Evolutionary conservation across 1,284 basidiomycete genomes (phyloP), one percentile per base, ranked within the genome.

Genomic region (Pyrrhoderma noxium): DNA sequence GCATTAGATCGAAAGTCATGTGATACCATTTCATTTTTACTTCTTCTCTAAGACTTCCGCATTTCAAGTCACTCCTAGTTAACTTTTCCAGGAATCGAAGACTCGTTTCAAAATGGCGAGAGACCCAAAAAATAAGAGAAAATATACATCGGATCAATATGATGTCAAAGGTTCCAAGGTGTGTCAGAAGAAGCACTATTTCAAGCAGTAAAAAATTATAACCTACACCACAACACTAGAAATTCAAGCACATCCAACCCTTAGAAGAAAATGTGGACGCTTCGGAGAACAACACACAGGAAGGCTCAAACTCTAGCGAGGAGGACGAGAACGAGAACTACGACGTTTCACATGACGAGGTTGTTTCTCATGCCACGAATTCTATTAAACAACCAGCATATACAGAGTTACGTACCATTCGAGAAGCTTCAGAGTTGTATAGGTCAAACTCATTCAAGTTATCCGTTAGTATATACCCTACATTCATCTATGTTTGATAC

Each of bases 371-470:
- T 57, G 60, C 49, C 13, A 52, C 58, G 34, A 43, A 59, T 16
- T 64, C 63, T 3, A 71, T 72, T 47, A 76, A 74, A 55, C 75
- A 77, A 8, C 82, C 81, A 18, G 79, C 77, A 18, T 80, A 82
- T 35, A 75, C 85, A 55, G 91, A 95, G 65, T 73, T 95, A 44
- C 77, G 85, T 54, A 70, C 69, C 4, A 82, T 93, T 55, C 86
- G 84, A 63, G 80, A 90, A 62, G 80, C 91, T 5, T 73, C 80
- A 22, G 84, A 92, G 53, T 72, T 96, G 14, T 91, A 87, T 63
- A 76, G 79, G 60, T 93, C 90, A 0, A 88, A 78, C 49, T 78
- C 91, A 1, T 91, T 96, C 71, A 92, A 90, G 64, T 73, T 93
- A 7, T 85, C 92, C 73, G 54, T 85, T 48, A 37, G 71, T 60